Evolutionary conservation across 2,329 filamentous ascomycete genomes (phyloP), one percentile per base, ranked within the genome.

Genomic region (Exserohilum turcica): DNA sequence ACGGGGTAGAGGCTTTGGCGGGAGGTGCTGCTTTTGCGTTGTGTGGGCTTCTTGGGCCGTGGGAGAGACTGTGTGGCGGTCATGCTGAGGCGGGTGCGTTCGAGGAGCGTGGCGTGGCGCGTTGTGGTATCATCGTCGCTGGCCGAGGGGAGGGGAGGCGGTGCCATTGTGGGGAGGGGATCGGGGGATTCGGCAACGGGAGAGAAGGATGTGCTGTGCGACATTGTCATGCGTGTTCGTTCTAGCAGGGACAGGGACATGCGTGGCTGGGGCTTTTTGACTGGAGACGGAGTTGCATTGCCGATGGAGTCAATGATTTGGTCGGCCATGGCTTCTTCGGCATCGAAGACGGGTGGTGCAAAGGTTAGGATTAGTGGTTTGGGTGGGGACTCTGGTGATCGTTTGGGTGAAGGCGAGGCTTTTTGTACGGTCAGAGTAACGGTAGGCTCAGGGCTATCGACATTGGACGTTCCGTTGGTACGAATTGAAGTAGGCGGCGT

Each of bases 61-160:
- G 60, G 63, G 3, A 65, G 59, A 1, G 84, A 82, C 42, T 61
- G 51, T 40, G 84, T 78, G 3, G 86, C 80, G 0, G 87, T 85
- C 86, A 96, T 93, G 15, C 90, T 92, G 48, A 91, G 81, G 15
- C 89, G 85, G 0, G 92, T 95, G 42, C 92, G 87, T 67, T 91
- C 91, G 3, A 88, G 83, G 31, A 74, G 64, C 0, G 87, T 78
- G n/a, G 65, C 51, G 56, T 65, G 65, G 10, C 56, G 65, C 7
- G 21, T 24, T 24, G 21, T 24, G 4, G 21, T 24, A 5, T 4
- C 7, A 48, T 79, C 55, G 12, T 55, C 28, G 8, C 52, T 38
- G 5, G 59, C 49, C 29, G 51, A 59, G 24, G 58, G 58, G 42
- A 54, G 50, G 19, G 54, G 60, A 16, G 60, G 52, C 28, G 52